Conservation (phyloP, 1,284 basidiomycete genomes). For the Coriolopsis trogii region DNA sequence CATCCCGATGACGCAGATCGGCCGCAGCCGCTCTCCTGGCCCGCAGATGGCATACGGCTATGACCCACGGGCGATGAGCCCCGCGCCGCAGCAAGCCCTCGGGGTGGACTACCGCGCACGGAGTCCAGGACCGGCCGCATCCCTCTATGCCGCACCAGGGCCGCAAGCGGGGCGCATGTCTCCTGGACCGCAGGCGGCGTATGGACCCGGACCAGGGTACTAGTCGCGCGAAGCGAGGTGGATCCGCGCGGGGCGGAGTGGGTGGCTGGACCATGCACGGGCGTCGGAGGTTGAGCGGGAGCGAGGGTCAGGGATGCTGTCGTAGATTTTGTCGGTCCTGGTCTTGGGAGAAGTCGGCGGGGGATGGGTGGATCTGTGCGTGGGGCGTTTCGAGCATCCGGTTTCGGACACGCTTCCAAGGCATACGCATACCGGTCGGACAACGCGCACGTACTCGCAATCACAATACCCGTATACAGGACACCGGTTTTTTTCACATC, state of each 20-base stretch:
- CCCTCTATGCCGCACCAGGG: slow-evolving; percentile 46
- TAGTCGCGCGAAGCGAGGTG: slow-evolving; percentile 1
- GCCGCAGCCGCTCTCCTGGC: slow-evolving; percentile 37
- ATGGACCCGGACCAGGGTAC: slow-evolving; percentile 26
- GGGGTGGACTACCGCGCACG: slow-evolving; percentile 22
- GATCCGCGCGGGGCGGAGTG: slow-evolving; percentile 8
- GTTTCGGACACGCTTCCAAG: slow-evolving; percentile 4
- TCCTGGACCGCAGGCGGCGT: slow-evolving; percentile 27
- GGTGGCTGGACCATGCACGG: slow-evolving; percentile 25
- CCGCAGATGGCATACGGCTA: slow-evolving; percentile 41
- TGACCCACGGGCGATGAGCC: slow-evolving; percentile 26
- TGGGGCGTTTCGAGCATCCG: slow-evolving; percentile 11
- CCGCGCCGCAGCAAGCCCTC: slow-evolving; percentile 32
- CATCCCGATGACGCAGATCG: slow-evolving; percentile 79
- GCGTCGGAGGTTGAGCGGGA: neutral
- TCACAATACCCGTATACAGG: slow-evolving; percentile 12
- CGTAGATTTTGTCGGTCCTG: slow-evolving; percentile 8
- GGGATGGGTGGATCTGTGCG: slow-evolving; percentile 1
- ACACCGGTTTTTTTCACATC: no score
- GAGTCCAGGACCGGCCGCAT: slow-evolving; percentile 34
- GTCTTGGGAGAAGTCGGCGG: slow-evolving; percentile 4
- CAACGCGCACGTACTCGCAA: neutral
- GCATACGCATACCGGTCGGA: no score
- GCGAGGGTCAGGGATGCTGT: slow-evolving; percentile 1
- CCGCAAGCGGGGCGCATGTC: slow-evolving; percentile 42